Conservation (phyloP, 805 yeast species). For the Schizosaccharomyces octosporus region DNA sequence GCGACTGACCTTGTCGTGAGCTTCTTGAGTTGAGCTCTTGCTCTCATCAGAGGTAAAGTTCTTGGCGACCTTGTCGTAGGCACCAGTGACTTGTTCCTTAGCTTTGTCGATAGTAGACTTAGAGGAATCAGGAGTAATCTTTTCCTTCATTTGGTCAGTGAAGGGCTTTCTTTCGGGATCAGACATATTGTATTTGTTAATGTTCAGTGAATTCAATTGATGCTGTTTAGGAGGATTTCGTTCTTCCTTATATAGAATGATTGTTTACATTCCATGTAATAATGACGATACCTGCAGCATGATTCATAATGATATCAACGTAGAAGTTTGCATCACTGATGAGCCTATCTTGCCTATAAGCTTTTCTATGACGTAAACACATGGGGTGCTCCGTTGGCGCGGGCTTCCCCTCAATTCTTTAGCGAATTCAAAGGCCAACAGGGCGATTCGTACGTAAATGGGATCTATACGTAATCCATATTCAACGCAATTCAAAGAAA, state of each 20-base stretch:
- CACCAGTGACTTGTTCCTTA: slow-evolving; percentile 43
- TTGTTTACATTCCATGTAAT: neutral
- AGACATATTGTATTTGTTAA: neutral
- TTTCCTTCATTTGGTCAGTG: slow-evolving; percentile 41
- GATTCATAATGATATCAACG: no score
- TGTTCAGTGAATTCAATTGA: neutral
- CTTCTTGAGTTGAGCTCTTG: slow-evolving; percentile 46
- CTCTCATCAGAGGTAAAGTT: slow-evolving; percentile 35
- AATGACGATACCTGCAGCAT: neutral
- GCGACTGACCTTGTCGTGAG: slow-evolving; percentile 30
- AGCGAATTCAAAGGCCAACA: no score
- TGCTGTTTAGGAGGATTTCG: neutral
- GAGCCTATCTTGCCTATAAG: no score
- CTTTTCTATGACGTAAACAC: no score
- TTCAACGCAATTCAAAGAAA: no score
- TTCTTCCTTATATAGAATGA: neutral
- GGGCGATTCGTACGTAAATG: no score
- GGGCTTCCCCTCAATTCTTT: no score
- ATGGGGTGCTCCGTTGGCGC: no score
- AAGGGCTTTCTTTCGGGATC: slow-evolving; percentile 48
- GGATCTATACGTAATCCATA: no score
- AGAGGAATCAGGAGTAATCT: slow-evolving; percentile 43
- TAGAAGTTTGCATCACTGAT: no score
- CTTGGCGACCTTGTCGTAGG: slow-evolving; percentile 39
- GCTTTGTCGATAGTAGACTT: slow-evolving; percentile 41